Base-by-base conservation (phyloP, 2,329 filamentous ascomycete species). In the Aureobasidium sp. region DNA sequence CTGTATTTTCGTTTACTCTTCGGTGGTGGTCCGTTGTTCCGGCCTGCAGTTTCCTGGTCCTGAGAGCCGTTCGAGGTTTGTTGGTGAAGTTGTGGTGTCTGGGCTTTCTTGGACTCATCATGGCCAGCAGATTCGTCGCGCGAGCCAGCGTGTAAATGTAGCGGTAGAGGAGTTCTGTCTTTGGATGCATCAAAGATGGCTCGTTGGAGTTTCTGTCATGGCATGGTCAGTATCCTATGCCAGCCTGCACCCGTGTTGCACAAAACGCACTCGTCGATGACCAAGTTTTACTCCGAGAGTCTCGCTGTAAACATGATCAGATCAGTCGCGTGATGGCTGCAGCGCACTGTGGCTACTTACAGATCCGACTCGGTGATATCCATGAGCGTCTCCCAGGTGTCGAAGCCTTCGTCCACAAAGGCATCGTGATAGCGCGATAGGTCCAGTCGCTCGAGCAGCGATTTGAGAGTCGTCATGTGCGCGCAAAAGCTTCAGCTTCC, bases 291-390 rank as follows among this genome's bases (percentile, higher is more conserved):
- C 88, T 60, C 84, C 85, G 57, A 94, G 77, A 42, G 81, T 81
- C 75, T 89, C 88, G 63, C 86, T 89, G 61, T 27, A 35, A 25
- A 10, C 19, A 19, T 45, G 58, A 4, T 21, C 27, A 5, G 27
- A 29, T 57, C n/a, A 59, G 43, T 42, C 25, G 9, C 2, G 3
- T 17, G 9, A 29, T 15, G 13, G n/a, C 21, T 42, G 60, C 29
- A 38, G 15, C 15, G 38, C 21, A 47, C 62, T 85, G 45, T 19
- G 25, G 4, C 45, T 3, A 71, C 74, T 58, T 10, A 90, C 87
- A 94, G 78, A 69, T 94, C 89, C 25, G 87, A 88, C 73, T 93
- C 89, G 63, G 89, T 90, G 58, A 94, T 91, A 69, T 93, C 89
- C 54, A 91, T 78, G 60, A 93, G 85, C 0, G 86, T 91, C 35